Percentiles rank a stretch among this genome's conserved stretches.
phyloP scores from a whole-genome alignment of 352 stramenopile species.

The Globisporangium middletonii region DNA sequence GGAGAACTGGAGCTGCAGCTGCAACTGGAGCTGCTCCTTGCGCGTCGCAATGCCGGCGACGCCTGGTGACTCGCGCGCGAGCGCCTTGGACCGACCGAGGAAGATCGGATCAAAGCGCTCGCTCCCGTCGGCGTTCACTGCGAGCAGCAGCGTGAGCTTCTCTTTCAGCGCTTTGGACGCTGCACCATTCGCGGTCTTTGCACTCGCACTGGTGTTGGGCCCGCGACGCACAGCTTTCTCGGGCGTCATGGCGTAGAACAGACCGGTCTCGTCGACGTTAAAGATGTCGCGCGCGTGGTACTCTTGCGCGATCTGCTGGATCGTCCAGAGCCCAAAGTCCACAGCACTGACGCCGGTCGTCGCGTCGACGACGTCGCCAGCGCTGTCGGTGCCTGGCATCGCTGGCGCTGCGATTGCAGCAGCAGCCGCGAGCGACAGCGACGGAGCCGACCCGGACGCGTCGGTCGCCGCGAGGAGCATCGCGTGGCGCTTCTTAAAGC shows the following conservation, averaged over 20 bases:
- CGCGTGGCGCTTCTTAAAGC: constrained; percentile 24
- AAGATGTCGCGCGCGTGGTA: constrained; percentile 10
- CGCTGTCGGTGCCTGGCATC: too few relatives aligned
- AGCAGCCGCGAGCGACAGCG: background rate
- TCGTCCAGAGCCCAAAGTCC: constrained; percentile 3
- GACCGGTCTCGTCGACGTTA: constrained; percentile 9
- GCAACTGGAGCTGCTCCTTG: background rate
- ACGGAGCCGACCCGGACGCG: too few relatives aligned
- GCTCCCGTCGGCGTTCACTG: constrained; percentile 20
- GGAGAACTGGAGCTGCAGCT: background rate
- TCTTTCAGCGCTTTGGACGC: background rate
- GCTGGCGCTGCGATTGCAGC: background rate
- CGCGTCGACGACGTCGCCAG: too few relatives aligned
- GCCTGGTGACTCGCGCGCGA: background rate
- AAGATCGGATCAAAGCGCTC: constrained; percentile 23
- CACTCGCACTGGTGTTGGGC: background rate
- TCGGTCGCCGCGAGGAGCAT: constrained; percentile 4
- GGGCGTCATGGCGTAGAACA: constrained; percentile 6
- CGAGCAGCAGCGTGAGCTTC: constrained; percentile 15
- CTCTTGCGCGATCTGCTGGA: constrained; percentile 8
- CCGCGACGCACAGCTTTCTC: constrained; percentile 3
- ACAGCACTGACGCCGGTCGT: background rate
- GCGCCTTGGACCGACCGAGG: constrained; percentile 12
- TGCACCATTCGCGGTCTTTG: background rate
- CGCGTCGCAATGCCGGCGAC: background rate